A percentile compares a stretch with the other conserved stretches of the same genome.
These are phyloP conservation scores for Rhizophagus clarus DNA, from an alignment of 192 early-diverging fungal genomes.

Conservation along the genomic window DNA sequence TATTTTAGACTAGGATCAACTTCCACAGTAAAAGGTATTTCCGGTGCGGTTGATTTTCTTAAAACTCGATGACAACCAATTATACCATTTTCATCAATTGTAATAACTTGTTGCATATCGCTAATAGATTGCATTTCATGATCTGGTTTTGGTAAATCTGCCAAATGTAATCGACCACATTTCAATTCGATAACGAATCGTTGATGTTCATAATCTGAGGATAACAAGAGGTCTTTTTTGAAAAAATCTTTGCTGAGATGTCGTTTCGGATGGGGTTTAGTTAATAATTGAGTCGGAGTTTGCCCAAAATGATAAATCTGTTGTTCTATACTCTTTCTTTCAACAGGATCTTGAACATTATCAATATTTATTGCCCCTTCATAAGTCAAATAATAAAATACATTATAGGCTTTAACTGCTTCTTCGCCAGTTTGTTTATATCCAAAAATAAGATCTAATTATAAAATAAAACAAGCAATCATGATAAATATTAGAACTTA, in stretches of 20 bases:
- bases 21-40: slow-evolving; percentile 31
- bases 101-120: slow-evolving; percentile 25
- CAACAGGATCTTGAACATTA: slow-evolving; percentile 67
- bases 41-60: not conserved
- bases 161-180: not conserved
- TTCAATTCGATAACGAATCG: slow-evolving; percentile 26
- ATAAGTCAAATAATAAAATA: slow-evolving; percentile 75
- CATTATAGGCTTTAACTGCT: slow-evolving; percentile 77
- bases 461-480: not conserved
- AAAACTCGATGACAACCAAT: slow-evolving; percentile 25
- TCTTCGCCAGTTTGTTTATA: slow-evolving; percentile 79
- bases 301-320: slow-evolving; percentile 91
- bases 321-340: slow-evolving; percentile 71
- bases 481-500: not conserved
- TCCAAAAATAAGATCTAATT: slow-evolving; percentile 83
- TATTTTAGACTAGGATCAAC: slow-evolving; percentile 25
- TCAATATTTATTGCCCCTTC: slow-evolving; percentile 80
- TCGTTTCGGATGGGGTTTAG: slow-evolving; percentile 76
- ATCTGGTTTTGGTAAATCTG: slow-evolving; percentile 20
- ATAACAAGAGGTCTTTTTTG: slow-evolving; percentile 22
- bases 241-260: slow-evolving; percentile 15
- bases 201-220: slow-evolving; percentile 11
- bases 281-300: slow-evolving; percentile 86
- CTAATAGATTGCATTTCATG: not conserved
- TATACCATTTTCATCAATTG: slow-evolving; percentile 28